Evolutionary conservation across 352 stramenopile species (phyloP).

Genomic region (Hyaloperonospora arabidopsidis): DNA sequence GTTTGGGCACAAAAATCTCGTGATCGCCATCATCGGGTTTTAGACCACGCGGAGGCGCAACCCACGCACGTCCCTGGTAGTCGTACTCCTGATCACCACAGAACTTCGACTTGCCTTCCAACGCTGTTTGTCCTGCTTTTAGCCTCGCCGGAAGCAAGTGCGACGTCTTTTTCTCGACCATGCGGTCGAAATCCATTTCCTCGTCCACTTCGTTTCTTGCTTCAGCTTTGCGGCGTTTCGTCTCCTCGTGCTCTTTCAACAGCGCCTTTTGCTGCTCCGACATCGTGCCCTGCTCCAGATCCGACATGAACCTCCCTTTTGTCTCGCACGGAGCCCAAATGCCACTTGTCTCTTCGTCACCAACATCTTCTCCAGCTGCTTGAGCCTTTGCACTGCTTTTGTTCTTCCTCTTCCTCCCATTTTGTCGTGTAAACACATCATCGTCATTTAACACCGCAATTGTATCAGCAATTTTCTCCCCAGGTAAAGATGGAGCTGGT

Average conservation of each 20-base stretch:
- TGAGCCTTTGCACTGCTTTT: conserved; percentile 28
- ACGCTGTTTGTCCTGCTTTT: conserved; percentile 50
- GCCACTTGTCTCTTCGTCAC: conserved; percentile 33
- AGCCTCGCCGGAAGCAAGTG: conserved; percentile 68
- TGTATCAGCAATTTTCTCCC: conserved; percentile 19
- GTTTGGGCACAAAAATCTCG: conserved; percentile 96
- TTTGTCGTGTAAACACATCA: conserved; percentile 36
- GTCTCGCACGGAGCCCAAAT: conserved; percentile 64
- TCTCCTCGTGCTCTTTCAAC: conserved; percentile 41
- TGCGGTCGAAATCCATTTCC: conserved; percentile 80
- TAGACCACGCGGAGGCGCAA: conserved; percentile 80
- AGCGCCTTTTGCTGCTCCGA: conserved; percentile 47
- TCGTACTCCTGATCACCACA: conserved; percentile 88
- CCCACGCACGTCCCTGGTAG: conserved; percentile 95
- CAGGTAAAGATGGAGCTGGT: conserved; percentile 18
- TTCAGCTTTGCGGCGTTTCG: conserved; percentile 52
- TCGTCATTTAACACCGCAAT: conserved; percentile 20
- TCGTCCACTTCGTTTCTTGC: conserved; percentile 56
- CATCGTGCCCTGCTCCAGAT: conserved; percentile 44
- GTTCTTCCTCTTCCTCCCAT: conserved; percentile 39
- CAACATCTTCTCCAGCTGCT: conserved; percentile 36
- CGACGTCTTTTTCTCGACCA: conserved; percentile 80
- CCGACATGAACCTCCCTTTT: conserved; percentile 35
- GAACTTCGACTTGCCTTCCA: conserved; percentile 76
- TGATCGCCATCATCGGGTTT: conserved; percentile 75